Evolutionary conservation across 768 basidiomycete genomes (phyloP).

Genomic region (Amanita jacksonii): DNA sequence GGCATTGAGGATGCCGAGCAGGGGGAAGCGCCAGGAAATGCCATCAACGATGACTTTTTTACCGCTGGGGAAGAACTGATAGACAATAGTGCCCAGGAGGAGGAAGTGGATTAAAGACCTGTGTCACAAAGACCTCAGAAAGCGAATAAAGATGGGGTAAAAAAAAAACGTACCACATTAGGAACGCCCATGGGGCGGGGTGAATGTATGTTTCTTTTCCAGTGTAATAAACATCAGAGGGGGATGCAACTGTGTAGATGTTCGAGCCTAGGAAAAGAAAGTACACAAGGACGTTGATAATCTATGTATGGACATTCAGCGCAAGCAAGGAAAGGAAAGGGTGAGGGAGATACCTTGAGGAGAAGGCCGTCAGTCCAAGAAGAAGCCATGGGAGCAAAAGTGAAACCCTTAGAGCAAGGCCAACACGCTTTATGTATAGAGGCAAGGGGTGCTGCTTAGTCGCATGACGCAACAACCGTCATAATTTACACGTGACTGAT

Average conservation of each 20-base stretch:
- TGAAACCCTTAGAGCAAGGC: neutral
- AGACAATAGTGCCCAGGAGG: slow-evolving; percentile 84
- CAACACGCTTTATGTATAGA: neutral
- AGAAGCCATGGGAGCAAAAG: slow-evolving; percentile 33
- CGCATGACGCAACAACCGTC: slow-evolving; percentile 8
- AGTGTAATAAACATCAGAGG: slow-evolving; percentile 57
- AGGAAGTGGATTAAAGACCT: slow-evolving; percentile 88
- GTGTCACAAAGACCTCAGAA: too few relatives aligned
- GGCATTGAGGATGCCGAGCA: slow-evolving; percentile 79
- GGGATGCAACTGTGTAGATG: slow-evolving; percentile 75
- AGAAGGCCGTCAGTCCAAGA: slow-evolving; percentile 73
- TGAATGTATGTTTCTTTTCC: slow-evolving; percentile 89
- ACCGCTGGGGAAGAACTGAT: slow-evolving; percentile 75
- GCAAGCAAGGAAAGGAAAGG: neutral
- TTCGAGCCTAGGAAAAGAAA: slow-evolving; percentile 86
- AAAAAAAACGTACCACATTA: slow-evolving; percentile 57
- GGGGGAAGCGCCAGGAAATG: slow-evolving; percentile 85
- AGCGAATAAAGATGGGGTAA: neutral
- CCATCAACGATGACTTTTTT: slow-evolving; percentile 78
- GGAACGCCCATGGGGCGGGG: slow-evolving; percentile 89
- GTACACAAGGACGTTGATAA: slow-evolving; percentile 77
- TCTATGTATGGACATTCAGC: slow-evolving; percentile 21
- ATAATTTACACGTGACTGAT: slow-evolving; percentile 5
- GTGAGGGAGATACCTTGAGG: slow-evolving; percentile 52
- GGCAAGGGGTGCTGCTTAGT: neutral